Evolutionary conservation across 352 stramenopile genomes (phyloP).

Genomic region (Phytopythium oedochilum): DNA sequence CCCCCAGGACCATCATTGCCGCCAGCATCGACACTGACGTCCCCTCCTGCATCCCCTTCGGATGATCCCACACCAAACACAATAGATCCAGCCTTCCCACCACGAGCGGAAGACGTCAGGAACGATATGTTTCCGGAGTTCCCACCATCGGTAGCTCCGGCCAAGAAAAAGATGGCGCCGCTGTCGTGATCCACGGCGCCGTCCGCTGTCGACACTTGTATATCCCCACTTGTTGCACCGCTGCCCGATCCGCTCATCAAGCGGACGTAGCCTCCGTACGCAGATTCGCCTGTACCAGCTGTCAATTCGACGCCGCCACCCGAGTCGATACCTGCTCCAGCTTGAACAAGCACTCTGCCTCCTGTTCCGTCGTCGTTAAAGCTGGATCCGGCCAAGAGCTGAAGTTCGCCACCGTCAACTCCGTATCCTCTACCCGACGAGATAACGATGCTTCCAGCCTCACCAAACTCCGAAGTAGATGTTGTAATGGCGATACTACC

Average conservation of each 20-base stretch:
- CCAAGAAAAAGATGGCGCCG: slow-evolving; percentile 22
- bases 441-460: slow-evolving; percentile 19
- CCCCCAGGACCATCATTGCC: slow-evolving; percentile 11
- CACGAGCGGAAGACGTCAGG: slow-evolving; percentile 13
- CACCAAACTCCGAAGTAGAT: slow-evolving; percentile 8
- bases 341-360: slow-evolving; percentile 21
- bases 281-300: slow-evolving; percentile 16
- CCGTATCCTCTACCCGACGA: slow-evolving; percentile 14
- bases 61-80: slow-evolving; percentile 17
- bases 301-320: slow-evolving; percentile 25
- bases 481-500: slow-evolving; percentile 23
- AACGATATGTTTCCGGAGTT: slow-evolving; percentile 28
- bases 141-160: slow-evolving; percentile 20
- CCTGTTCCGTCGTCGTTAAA: slow-evolving; percentile 22
- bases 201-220: slow-evolving; percentile 22
- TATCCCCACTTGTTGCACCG: slow-evolving; percentile 22
- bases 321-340: slow-evolving; percentile 17
- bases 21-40: slow-evolving; percentile 8
- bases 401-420: slow-evolving; percentile 17
- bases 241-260: slow-evolving; percentile 22
- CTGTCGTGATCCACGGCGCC: slow-evolving; percentile 15
- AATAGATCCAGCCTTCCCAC: slow-evolving; percentile 19
- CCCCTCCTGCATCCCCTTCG: slow-evolving; percentile 6
- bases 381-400: slow-evolving; percentile 20
- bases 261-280: slow-evolving; percentile 17